Base-by-base conservation (phyloP, 2,329 filamentous ascomycete species). In the Calonectria pauciramosa region DNA sequence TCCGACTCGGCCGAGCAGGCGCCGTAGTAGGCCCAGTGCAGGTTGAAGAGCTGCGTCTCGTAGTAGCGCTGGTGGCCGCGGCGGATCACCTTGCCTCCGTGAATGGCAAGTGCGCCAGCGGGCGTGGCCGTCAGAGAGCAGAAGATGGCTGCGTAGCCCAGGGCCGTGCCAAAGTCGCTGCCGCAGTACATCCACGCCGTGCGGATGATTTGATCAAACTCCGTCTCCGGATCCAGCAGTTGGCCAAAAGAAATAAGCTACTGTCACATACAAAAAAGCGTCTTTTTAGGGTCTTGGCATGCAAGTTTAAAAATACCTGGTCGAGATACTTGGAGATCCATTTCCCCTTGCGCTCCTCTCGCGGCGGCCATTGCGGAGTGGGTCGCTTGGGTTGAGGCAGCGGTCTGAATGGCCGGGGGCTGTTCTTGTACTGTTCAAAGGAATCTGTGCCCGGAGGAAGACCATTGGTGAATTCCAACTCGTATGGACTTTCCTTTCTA, bases 281-380 rank as follows among this genome's bases (percentile, higher is more conserved):
- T n/a, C 30, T 32, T 2, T 3, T 13, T 4, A 23, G 5, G 7
- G 9, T 5, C 11, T 23, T 20, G 6, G 5, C 5, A 7, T 4
- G 8, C 9, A 8, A 36, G 11, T 20, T 13, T 10, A 44, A 44
- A 44, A 44, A 44, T 60, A 60, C 56, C 56, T 60, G 56, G 14
- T 60, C 56, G 14, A 60, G 56, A 60, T 60, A 60, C n/a, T 28
- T 60, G 56, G 56, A 38, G 38, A 60, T 60, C 56, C 56, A 60
- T 38, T 60, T 60, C 5, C n/a, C 56, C 36, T 41, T 60, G n/a
- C 56, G 56, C 34, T 60, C 56, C 23, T 60, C 56, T 16, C 56
- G 32, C 2, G 34, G 32, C 23, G 56, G 56, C 56, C 34, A 60
- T 18, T 60, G 56, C 0, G 56, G 56, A 18, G 34, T 38, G 4